phyloP scores from a whole-genome alignment of 2,329 filamentous ascomycete genomes.

The Penicillium digitatum region DNA sequence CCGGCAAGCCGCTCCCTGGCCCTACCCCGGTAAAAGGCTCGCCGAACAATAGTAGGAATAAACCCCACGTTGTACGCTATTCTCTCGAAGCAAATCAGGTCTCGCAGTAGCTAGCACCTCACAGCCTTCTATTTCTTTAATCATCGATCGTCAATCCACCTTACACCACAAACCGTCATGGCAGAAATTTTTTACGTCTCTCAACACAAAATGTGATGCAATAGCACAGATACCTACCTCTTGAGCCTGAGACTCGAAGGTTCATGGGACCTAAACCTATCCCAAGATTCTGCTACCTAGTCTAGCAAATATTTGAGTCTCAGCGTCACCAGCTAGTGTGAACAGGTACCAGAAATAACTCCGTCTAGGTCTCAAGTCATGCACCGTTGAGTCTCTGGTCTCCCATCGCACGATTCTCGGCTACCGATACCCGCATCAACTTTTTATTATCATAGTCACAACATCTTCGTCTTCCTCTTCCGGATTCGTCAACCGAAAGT shows the following conservation, averaged over 20 bases:
- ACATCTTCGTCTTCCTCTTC: not conserved
- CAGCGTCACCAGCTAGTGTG: no score
- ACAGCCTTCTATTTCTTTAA: not conserved
- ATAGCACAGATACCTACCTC: not conserved
- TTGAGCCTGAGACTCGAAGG: not conserved
- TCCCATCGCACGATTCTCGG: not conserved
- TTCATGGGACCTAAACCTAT: not conserved
- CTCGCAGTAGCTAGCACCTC: not conserved
- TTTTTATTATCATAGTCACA: no score
- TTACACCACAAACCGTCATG: not conserved
- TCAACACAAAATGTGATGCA: not conserved
- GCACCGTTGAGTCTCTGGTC: not conserved
- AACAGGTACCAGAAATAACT: not conserved
- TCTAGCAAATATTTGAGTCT: not conserved
- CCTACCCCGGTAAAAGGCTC: not conserved
- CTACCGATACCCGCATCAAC: not conserved
- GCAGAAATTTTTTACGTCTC: not conserved
- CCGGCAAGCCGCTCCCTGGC: not conserved
- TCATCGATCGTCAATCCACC: not conserved
- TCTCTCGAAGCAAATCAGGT: no score
- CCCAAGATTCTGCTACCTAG: not conserved
- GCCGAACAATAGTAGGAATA: not conserved
- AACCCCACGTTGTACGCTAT: no score
- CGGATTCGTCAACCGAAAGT: not conserved
- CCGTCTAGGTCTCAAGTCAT: not conserved